A percentile compares a stretch with the other conserved stretches of the same genome.
These are phyloP conservation scores for Galeopsis tetrahit DNA, from an alignment of 257 asterid species.

Conservation along the genomic window DNA sequence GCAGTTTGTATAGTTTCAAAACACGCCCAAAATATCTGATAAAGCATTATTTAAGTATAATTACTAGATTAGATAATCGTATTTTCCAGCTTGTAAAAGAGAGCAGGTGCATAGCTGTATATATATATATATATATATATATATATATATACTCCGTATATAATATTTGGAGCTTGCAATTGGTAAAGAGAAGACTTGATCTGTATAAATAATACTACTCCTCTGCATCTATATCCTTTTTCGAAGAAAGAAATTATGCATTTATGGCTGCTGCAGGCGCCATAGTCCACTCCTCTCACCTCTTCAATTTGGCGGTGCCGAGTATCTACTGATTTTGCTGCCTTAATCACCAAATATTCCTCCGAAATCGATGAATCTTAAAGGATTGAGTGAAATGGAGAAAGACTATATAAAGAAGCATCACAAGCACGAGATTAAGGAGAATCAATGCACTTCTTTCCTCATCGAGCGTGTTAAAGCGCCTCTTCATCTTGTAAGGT, in stretches of 20 bases:
- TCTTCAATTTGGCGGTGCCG: constrained; percentile 32
- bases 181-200: not conserved
- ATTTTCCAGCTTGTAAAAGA: too few relatives aligned
- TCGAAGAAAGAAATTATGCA: not conserved
- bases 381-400: constrained; percentile 55
- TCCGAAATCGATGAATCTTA: constrained; percentile 38
- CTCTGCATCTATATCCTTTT: not conserved
- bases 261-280: not conserved
- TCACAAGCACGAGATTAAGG: constrained; percentile 57
- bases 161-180: not conserved
- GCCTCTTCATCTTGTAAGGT: constrained; percentile 72
- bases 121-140: too few relatives aligned
- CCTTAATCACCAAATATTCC: not conserved
- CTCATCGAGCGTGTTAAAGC: constrained; percentile 71
- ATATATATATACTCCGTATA: too few relatives aligned
- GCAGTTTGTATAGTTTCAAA: too few relatives aligned
- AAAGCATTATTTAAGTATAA: too few relatives aligned
- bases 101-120: too few relatives aligned
- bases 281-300: not conserved
- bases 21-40: too few relatives aligned
- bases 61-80: too few relatives aligned
- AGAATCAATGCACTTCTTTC: constrained; percentile 69
- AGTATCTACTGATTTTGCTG: constrained; percentile 29
- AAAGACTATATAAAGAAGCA: constrained; percentile 58
- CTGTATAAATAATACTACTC: not conserved